Base-by-base conservation (phyloP, 1,284 basidiomycete genomes). In the Ceratobasidium sp. region DNA sequence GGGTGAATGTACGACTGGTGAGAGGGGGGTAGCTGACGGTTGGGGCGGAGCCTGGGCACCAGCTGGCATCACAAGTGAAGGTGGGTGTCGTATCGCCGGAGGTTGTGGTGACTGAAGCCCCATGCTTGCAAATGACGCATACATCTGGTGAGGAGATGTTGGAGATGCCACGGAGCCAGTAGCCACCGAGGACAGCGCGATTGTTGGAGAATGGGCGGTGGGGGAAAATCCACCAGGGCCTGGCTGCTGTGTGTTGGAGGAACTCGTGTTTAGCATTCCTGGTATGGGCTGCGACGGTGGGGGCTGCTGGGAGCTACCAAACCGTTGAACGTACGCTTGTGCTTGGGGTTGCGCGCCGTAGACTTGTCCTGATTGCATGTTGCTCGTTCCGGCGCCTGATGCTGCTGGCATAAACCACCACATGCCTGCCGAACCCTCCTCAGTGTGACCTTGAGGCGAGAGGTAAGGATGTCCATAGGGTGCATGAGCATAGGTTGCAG, bases 351-450 rank as follows among this genome's bases (percentile, higher is more conserved):
- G 64, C 25, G 50, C 50, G 25, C 50, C 50, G 40, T 67, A 67
- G 6, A 29, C 22, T 20, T 22, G 17, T 35, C 62, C 60, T 35
- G 56, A 52, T 22, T 49, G 57, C 2, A 25, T 15, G 34, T 50
- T 34, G 25, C 17, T 12, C 13, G 56, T 32, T 42, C 40, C 47
- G 31, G 27, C 22, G 32, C 52, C 13, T 13, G 47, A 38, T 8
- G 47, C 60, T n/a, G 64, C 64, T 32, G 64, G 64, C 64, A 67
- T 67, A 31, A 54, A 67, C 64, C 64, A 67, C 64, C 64, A 67
- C 64, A 55, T 67, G 27, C 64, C 64, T 27, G 58, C 35, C 53
- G 52, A 52, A 43, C 27, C 31, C 17, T 67, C 64, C 17, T 67
- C 64, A 12, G 64, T 13, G 27, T 67, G 64, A n/a, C 50, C 52